Base-by-base conservation (phyloP, 192 early-diverging fungal species). In the Gamsiella multidivaricata region DNA sequence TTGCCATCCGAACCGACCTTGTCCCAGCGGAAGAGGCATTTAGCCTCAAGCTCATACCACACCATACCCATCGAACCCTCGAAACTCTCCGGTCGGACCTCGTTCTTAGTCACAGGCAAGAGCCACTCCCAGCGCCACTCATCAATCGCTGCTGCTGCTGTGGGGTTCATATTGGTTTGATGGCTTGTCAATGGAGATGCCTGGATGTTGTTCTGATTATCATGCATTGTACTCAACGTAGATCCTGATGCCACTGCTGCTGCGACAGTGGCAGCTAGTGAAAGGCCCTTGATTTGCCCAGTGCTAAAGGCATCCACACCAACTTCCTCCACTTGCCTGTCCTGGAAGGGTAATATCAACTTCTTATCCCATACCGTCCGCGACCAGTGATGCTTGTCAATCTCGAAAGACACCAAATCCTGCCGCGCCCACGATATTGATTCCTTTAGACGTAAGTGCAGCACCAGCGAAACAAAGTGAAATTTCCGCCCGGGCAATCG, bases 71-170 rank as follows among this genome's bases (percentile, higher is more conserved):
- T 66, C 0, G 57, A 45, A 8, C 71, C 71, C 31, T 75, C 71
- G 41, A 75, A 75, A 15, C 62, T 65, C 51, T 75, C 71, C 8
- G 71, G 63, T 22, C 71, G 71, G 1, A 55, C 63, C 26, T 66
- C 71, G 3, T 54, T 42, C 15, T 45, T 58, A 18, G 22, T 66
- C 12, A 75, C 57, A 31, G 71, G 71, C 18, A 75, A n/a, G 32
- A 66, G 71, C 62, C 63, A 75, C n/a, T 75, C 71, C 71, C 71
- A 75, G 28, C 71, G 49, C 71, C 71, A 75, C 18, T 75, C 63
- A 34, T 75, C 63, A 49, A 59, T 58, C 3, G 3, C 25, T 2
- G 20, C 28, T 32, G 8, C 54, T 42, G 55, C 11, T 7, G 42
- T 29, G 23, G 28, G 8, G 8, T 14, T n/a, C 15, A 6, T 55